Base-by-base conservation (phyloP, 2,329 filamentous ascomycete genomes). In the Dryadomyces quercus-mongolicae region DNA sequence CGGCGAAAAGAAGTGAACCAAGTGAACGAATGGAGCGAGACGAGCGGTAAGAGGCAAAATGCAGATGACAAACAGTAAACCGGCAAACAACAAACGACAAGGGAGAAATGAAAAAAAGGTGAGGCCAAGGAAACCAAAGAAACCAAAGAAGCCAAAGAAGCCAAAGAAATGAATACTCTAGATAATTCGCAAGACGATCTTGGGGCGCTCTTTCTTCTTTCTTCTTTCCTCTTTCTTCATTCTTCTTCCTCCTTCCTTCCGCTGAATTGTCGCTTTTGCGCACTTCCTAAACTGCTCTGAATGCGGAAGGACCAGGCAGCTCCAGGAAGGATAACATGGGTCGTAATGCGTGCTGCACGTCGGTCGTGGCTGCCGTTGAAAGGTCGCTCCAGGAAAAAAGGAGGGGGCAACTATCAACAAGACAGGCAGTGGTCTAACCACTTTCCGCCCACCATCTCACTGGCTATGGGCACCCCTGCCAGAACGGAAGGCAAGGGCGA, bases 321-420 rank as follows among this genome's bases (percentile, higher is more conserved):
- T 20, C 46, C 25, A 49, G 31, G 15, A 47, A 44, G 42, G 13
- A 25, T 5, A 16, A 38, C n/a, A 43, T 10, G 40, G 40, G 49
- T 44, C 52, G 40, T 53, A 55, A 59, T 62, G 63, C 64, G 60
- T 63, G 61, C 68, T 72, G 70, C 71, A 73, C 43, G 64, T 67
- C 58, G 71, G 71, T 74, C 72, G 72, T 75, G 72, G 72, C 72
- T 71, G 64, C 64, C 67, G 63, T 67, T 71, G 66, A 72, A 69
- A 71, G 71, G 71, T 59, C 46, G 38, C 44, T 65, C 31, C 18
- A 52, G 34, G 15, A 46, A 34, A 34, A 47, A 50, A 51, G 38
- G 50, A 50, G 55, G 46, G 49, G 44, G 53, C 48, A 51, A n/a
- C 40, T 44, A 51, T 48, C 49, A 46, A 21, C 36, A 42, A 40